phyloP scores from a whole-genome alignment of 2,329 filamentous ascomycete genomes.

The Anthostomella pinea region DNA sequence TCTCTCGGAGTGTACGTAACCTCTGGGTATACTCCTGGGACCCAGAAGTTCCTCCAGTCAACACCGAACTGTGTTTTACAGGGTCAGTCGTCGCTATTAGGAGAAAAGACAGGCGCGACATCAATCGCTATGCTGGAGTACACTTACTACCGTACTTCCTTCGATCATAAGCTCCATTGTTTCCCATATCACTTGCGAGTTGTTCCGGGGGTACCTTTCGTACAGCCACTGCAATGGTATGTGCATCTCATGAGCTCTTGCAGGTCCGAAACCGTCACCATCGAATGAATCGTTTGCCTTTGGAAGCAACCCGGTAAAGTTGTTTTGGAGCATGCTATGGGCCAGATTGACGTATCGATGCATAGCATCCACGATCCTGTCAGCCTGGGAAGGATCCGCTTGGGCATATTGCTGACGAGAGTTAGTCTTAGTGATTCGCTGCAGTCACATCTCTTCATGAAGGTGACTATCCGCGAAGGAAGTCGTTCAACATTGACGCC shows the following conservation, averaged over 20 bases:
- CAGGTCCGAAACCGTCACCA: slow-evolving; percentile 32
- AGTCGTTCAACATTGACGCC: no score
- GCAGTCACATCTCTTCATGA: no score
- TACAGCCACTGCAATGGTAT: slow-evolving; percentile 41
- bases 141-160: slow-evolving; percentile 36
- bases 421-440: no score
- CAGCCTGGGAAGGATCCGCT: slow-evolving; percentile 41
- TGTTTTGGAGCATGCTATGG: slow-evolving; percentile 52
- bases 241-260: slow-evolving; percentile 38
- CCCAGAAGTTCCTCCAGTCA: slow-evolving; percentile 36
- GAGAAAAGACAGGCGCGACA: neutral
- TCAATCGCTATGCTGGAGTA: no score
- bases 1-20: slow-evolving; percentile 25
- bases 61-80: slow-evolving; percentile 28
- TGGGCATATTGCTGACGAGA: slow-evolving; percentile 43
- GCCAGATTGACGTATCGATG: slow-evolving; percentile 48
- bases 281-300: slow-evolving; percentile 43
- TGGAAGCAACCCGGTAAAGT: slow-evolving; percentile 48
- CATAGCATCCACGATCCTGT: slow-evolving; percentile 46
- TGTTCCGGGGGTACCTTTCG: slow-evolving; percentile 32
- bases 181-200: slow-evolving; percentile 36
- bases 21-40: slow-evolving; percentile 30
- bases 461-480: no score
- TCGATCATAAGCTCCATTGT: slow-evolving; percentile 47
- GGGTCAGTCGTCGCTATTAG: no score